These are phyloP conservation scores for Hemileia vastatrix DNA, from an alignment of 1,284 basidiomycete species.

Conservation along the genomic window DNA sequence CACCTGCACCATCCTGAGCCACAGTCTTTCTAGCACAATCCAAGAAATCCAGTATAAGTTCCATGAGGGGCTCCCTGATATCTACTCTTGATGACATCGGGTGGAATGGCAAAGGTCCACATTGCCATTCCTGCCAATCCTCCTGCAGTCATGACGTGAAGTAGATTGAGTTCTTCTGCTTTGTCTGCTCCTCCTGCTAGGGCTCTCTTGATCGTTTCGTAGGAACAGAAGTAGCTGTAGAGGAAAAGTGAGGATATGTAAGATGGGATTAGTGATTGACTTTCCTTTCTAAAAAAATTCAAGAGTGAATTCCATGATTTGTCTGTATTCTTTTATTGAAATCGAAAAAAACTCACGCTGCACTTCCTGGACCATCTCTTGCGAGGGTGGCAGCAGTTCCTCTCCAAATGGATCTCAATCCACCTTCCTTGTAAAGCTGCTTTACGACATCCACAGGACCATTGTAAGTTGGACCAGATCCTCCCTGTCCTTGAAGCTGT, in stretches of 20 bases:
- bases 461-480: conserved; percentile 66
- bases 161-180: conserved; percentile 70
- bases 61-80: conserved; percentile 90
- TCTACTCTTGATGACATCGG: conserved; percentile 89
- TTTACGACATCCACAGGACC: conserved; percentile 85
- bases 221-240: conserved; percentile 83
- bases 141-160: conserved; percentile 80
- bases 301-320: background rate
- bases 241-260: background rate
- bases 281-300: too few species aligned
- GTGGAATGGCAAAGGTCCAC: conserved; percentile 92
- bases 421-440: conserved; percentile 89
- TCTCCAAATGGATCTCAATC: conserved; percentile 80
- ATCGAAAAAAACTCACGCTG: conserved; percentile 59
- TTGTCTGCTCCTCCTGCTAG: conserved; percentile 67
- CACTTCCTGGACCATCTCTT: conserved; percentile 88
- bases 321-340: background rate
- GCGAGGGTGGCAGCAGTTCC: conserved; percentile 84
- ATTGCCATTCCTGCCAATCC: conserved; percentile 92
- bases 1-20: conserved; percentile 71
- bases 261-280: conserved; percentile 3
- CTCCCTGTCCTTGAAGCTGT: conserved; percentile 79
- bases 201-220: conserved; percentile 81
- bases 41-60: conserved; percentile 82
- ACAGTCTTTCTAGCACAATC: conserved; percentile 89